Base-by-base conservation (phyloP, 371 early-diverging fungal species). In the Gilbertella persicaria region DNA sequence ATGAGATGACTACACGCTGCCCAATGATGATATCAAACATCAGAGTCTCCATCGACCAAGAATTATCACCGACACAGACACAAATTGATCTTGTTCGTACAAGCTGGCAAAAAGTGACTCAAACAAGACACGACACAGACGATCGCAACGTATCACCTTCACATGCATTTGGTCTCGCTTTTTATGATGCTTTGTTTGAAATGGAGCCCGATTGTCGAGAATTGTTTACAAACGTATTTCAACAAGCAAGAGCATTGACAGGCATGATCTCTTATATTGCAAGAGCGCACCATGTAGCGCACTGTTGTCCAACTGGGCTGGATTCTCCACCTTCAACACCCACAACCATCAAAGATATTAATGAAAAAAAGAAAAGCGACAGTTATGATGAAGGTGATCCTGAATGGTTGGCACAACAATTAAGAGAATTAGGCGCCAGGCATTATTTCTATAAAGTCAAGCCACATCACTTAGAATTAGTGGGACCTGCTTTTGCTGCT, bases 241-340 rank as follows among this genome's bases (percentile, higher is more conserved):
- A 73, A 38, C 77, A 76, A 39, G 73, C 77, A 7, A 56, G 69
- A 38, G 77, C 73, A 13, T 53, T 76, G 13, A 68, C 73, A 3
- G 73, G 77, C 2, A 73, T 76, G 68, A 70, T 76, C 5, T 66
- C 67, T 0, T 76, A 66, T 35, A 67, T 76, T 29, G 62, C 69
- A 13, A 47, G 69, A 44, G 63, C 71, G 16, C 71, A 69, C 0
- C 42, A 48, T 33, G 58, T 63, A 7, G 51, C 62, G 3, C 33
- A 48, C 25, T 28, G 43, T 16, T 20, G 53, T 17, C 17, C 19
- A 10, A 26, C 45, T 10, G 23, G 42, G 12, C 37, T 30, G n/a
- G 45, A 44, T 17, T 41, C 48, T 14, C 54, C 61, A 29, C 53
- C 52, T 5, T 24, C 51, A 0, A 33, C 49, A 0, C 47, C 41